phyloP scores from a whole-genome alignment of 371 early-diverging fungal genomes.

The Sporodiniella umbellata region DNA sequence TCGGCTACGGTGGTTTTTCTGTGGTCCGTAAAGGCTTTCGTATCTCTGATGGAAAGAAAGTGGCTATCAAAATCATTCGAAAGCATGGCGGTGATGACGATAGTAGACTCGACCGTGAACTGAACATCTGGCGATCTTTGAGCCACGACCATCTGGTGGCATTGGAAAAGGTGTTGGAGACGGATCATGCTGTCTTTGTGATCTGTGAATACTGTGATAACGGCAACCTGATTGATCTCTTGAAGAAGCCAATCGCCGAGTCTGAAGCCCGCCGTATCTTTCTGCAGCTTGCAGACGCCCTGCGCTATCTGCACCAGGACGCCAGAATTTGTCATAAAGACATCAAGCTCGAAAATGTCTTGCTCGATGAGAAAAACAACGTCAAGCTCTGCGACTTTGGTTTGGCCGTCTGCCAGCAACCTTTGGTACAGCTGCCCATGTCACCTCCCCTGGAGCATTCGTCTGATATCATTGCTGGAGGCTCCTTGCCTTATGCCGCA shows the following conservation, averaged over 20 bases:
- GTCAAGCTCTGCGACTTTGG: conserved; percentile 90
- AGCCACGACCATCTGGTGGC: conserved; percentile 64
- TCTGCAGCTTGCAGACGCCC: conserved; percentile 65
- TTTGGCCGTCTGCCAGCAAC: conserved; percentile 53
- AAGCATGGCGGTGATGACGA: conserved; percentile 21
- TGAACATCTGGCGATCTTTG: conserved; percentile 62
- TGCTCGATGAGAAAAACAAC: conserved; percentile 42
- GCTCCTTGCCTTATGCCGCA: conserved; percentile 72
- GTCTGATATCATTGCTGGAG: conserved; percentile 32
- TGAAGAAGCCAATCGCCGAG: conserved; percentile 46
- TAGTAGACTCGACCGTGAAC: conserved; percentile 44
- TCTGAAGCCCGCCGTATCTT: conserved; percentile 50
- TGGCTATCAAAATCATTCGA: conserved; percentile 51
- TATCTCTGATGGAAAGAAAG: conserved; percentile 27
- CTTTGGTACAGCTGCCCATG: conserved; percentile 9
- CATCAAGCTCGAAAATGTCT: conserved; percentile 87
- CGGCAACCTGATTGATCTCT: conserved; percentile 46
- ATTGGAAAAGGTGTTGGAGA: conserved; percentile 60
- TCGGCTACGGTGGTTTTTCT: conserved; percentile 65
- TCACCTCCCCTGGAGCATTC: conserved; percentile 6
- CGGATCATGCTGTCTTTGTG: conserved; percentile 60
- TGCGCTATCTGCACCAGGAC: conserved; percentile 76
- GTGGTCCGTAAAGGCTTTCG: conserved; percentile 59
- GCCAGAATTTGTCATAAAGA: conserved; percentile 79
- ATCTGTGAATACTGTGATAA: conserved; percentile 64